Evolutionary conservation across 148 eudicot species (phyloP), one percentile per base, ranked within the genome.

Genomic region (Camellia lanceoleosa): DNA sequence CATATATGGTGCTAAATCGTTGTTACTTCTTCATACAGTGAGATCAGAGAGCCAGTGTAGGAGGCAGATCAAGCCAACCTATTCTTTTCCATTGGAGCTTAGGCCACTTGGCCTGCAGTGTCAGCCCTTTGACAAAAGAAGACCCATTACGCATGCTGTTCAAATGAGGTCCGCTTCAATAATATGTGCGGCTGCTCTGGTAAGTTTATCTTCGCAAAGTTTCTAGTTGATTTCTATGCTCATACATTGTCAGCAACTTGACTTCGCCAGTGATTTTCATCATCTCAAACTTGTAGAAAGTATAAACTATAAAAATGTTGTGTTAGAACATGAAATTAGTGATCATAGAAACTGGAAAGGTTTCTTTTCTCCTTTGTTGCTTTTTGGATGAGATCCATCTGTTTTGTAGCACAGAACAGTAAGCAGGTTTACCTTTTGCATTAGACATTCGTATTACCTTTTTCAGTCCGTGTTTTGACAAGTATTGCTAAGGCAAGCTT

Each of bases 161-260:
- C 80, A 63, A 70, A 65, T 23, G 46, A 80, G 75, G 62, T 78
- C 77, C 51, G 69, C 83, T 71, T 79, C 84, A 44, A 14, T 76
- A 59, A 83, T 81, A 54, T 87, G 90, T 74, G 61, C 83, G 82
- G 86, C 88, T 73, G 83, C 87, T 68, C 66, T 87, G 84, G 90
- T 85, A 76, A 85, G 83, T 66, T 79, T 60, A 63, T 44, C 61
- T 75, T 69, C 42, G 3, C 12, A 20, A 20, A 43, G 54, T 56
- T 7, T 42, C 51, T 10, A 20, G 8, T 68, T 64, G 11, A 5
- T 16, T 64, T 64, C 9, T 64, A 30, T 64, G 10, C 68, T 64
- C 63, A 44, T 68, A 78, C 80, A 62, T 54, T 5, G 6, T 30
- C 3, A 41, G 73, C 73, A 13, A 68, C 74, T 78, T 68, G 71